phyloP scores from a whole-genome alignment of 345 rosid species.

The Citrus sp. region DNA sequence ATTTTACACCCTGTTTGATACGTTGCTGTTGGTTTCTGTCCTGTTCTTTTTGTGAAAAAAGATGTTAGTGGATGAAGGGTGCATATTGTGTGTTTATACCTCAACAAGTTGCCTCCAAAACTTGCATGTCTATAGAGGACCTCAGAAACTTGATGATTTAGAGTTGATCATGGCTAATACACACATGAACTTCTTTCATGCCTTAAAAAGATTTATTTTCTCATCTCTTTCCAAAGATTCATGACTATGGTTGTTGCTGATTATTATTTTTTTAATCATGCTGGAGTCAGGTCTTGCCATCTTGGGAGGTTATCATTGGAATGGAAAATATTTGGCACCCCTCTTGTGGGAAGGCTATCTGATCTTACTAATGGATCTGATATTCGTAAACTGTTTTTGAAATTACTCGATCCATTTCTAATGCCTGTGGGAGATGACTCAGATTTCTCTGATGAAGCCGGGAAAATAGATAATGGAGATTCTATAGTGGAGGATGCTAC shows the following conservation, averaged over 20 bases:
- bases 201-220: neutral
- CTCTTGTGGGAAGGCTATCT: conserved; percentile 45
- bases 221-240: neutral
- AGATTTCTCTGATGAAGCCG: conserved; percentile 30
- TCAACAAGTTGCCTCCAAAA: neutral
- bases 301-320: conserved; percentile 8
- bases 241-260: neutral
- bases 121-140: neutral
- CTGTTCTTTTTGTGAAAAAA: neutral
- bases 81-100: neutral
- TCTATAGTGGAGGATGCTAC: conserved; percentile 33
- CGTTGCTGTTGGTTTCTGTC: neutral
- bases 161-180: neutral
- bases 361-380: conserved; percentile 37
- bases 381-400: conserved; percentile 34
- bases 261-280: conserved; percentile 2
- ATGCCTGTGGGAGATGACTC: conserved; percentile 32
- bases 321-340: conserved; percentile 45
- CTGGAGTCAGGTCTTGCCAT: conserved; percentile 23
- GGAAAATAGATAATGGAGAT: conserved; percentile 29
- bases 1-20: neutral
- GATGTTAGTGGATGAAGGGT: neutral
- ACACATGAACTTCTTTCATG: neutral
- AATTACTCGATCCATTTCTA: conserved; percentile 48
- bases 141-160: neutral